Base-by-base conservation (phyloP, 1,284 basidiomycete genomes). In the Leccinum glutinopallens region DNA sequence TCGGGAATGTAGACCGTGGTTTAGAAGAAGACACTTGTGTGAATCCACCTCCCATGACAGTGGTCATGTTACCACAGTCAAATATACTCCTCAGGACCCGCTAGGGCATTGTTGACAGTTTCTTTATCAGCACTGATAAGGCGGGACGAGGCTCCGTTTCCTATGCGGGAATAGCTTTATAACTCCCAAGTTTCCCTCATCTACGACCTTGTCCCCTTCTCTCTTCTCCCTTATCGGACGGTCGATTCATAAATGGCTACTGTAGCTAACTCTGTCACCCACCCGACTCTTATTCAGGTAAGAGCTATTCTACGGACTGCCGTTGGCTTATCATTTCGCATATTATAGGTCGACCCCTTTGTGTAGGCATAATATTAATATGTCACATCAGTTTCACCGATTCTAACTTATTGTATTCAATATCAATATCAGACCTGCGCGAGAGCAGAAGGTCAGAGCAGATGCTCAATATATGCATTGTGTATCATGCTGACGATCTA, bases 391-490 rank as follows among this genome's bases (percentile, higher is more conserved):
- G 29, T 5, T 58, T 25, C 39, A 29, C 29, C 22, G 15, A 17
- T 4, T 15, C 22, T 67, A 22, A 67, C 12, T 6, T 58, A 5
- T 25, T 25, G 25, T 25, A 25, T 54, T 29, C 29, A 29, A 29
- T 29, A 29, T 32, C 9, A 12, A 43, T 32, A 56, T 61, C 3
- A 67, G 88, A 51, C 83, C 84, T 65, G 87, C 88, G 39, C 81
- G 85, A 65, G 76, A 88, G 68, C 88, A 90, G 72, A 87, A 87
- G 79, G 87, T 87, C 55, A 7, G 71, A 58, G 15, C 19, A 22
- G 37, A 37, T 15, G 17, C 53, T n/a, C 4, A 43, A n/a, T 56
- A 22, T 33, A 37, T 39, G 17, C 41, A 22, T 5, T 19, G 12
- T n/a, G 32, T 13, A 29, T 33, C 29, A 17, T 57, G 8, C 32